Percentiles rank a stretch among this genome's conserved stretches.
These are phyloP conservation scores for Aspergillus unguis DNA, from an alignment of 2,329 filamentous ascomycete genomes.

Conservation along the genomic window DNA sequence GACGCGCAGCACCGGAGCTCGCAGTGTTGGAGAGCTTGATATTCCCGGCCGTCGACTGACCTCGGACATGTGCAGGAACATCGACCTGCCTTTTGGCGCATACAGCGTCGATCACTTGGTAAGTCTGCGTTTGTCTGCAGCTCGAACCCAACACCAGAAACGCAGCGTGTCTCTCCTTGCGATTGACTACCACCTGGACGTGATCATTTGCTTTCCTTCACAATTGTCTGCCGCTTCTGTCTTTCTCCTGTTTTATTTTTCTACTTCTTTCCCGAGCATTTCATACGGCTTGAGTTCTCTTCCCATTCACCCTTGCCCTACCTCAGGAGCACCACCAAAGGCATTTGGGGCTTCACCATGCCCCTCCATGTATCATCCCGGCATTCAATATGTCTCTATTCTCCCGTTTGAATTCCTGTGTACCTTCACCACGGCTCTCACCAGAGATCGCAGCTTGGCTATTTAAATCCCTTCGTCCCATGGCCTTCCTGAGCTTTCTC, in stretches of 20 bases:
- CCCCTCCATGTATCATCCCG: conserved; percentile 16
- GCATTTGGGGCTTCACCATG: conserved; percentile 16
- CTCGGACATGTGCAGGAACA: conserved; percentile 23
- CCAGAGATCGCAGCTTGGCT: neutral
- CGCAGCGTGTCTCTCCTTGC: neutral
- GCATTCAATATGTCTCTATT: conserved; percentile 15
- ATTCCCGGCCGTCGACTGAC: conserved; percentile 21
- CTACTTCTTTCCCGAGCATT: neutral
- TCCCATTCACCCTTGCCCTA: conserved; percentile 11
- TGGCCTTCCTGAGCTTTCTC: conserved; percentile 3
- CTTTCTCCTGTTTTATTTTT: neutral
- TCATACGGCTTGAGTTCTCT: neutral
- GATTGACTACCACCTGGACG: neutral
- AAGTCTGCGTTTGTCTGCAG: conserved; percentile 14
- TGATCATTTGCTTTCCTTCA: neutral
- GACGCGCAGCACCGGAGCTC: neutral
- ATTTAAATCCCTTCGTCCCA: conserved; percentile 11
- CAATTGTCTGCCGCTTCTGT: neutral
- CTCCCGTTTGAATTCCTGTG: conserved; percentile 5
- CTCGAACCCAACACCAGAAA: neutral
- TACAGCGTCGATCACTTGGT: conserved; percentile 24
- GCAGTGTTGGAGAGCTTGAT: conserved; percentile 8
- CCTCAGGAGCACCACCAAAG: conserved; percentile 15
- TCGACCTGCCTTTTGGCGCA: conserved; percentile 24
- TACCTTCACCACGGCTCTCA: conserved; percentile 13